Conservation (phyloP, 2,329 filamentous ascomycete genomes). For the Aspergillus puulaauensis region DNA sequence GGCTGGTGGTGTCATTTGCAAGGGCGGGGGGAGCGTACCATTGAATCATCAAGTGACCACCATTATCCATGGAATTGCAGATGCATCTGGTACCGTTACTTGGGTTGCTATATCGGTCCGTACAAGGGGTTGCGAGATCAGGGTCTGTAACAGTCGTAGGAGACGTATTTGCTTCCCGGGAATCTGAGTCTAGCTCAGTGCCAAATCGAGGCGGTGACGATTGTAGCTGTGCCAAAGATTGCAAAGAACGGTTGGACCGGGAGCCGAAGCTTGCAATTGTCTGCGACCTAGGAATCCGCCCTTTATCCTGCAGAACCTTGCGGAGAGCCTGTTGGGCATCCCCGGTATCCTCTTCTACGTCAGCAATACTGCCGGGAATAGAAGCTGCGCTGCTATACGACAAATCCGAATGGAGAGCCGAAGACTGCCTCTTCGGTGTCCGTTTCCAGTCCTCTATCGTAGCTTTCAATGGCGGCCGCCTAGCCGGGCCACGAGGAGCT, state of each 20-base stretch:
- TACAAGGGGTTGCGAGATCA: constrained; percentile 53
- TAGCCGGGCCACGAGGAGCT: constrained; percentile 27
- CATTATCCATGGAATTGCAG: constrained; percentile 55
- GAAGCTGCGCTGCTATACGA: constrained; percentile 31
- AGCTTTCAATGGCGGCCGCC: constrained; percentile 24
- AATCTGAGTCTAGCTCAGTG: constrained; percentile 37
- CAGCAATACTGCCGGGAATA: constrained; percentile 25
- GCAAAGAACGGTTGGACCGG: constrained; percentile 30
- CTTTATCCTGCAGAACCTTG: constrained; percentile 42
- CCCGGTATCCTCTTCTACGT: constrained; percentile 33
- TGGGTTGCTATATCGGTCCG: constrained; percentile 53
- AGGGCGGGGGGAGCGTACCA: constrained; percentile 43
- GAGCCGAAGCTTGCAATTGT: constrained; percentile 29
- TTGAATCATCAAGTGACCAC: constrained; percentile 59
- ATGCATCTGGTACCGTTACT: constrained; percentile 58
- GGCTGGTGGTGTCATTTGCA: neutral
- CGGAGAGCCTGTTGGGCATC: constrained; percentile 50
- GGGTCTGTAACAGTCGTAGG: constrained; percentile 53
- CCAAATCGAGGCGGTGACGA: constrained; percentile 45
- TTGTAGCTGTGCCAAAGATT: constrained; percentile 36
- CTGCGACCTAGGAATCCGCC: constrained; percentile 26
- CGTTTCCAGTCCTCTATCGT: constrained; percentile 30
- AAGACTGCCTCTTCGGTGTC: constrained; percentile 35
- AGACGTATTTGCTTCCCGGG: constrained; percentile 44
- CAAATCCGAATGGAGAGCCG: constrained; percentile 31